Evolutionary conservation across 2,329 filamentous ascomycete species (phyloP), one percentile per base, ranked within the genome.

Genomic region (Amesomyces nigricolor): DNA sequence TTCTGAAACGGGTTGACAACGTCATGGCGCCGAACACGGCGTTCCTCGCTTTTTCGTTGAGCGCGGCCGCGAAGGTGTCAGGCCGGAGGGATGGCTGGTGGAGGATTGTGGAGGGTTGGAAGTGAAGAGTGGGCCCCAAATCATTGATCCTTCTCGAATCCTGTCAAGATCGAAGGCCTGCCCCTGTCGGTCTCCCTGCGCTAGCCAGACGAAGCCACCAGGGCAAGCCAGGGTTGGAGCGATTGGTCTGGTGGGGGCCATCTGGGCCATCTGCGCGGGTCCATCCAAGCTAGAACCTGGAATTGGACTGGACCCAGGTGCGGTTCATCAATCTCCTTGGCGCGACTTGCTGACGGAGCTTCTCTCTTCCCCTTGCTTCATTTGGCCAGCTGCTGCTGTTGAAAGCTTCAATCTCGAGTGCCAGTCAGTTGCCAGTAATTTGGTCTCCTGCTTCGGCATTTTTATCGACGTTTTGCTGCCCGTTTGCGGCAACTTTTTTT

Each of bases 321-420:
- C 11, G 2, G 49, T 49, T 40, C 51, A 52, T 57, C 54, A 53
- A 57, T 53, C 49, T 57, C 46, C 54, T 53, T 53, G 45, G 50
- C 51, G 39, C 46, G 46, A 44, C 45, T 53, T 44, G 51, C 38
- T 54, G 45, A 29, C 45, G 45, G 32, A 35, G 35, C 53, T 50
- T 50, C 30, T 30, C 32, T 32, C 40, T 47, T 5, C 32, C 16
- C 11, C 17, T 42, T n/a, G 17, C 7, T 29, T 42, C 40, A 38
- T 11, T 37, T 29, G 39, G 17, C 29, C 35, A 17, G 14, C 38
- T 19, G 19, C 38, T 19, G 19, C 16, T 14, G 22, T 39, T 10
- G 40, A 35, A n/a, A 17, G 29, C 42, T 45, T 37, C 13, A 8
- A 26, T 32, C 30, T 26, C 22, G 22, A 26, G 22, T 5, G 22